Evolutionary conservation across 352 stramenopile genomes (phyloP).

Genomic region (Phytophthora litchii): DNA sequence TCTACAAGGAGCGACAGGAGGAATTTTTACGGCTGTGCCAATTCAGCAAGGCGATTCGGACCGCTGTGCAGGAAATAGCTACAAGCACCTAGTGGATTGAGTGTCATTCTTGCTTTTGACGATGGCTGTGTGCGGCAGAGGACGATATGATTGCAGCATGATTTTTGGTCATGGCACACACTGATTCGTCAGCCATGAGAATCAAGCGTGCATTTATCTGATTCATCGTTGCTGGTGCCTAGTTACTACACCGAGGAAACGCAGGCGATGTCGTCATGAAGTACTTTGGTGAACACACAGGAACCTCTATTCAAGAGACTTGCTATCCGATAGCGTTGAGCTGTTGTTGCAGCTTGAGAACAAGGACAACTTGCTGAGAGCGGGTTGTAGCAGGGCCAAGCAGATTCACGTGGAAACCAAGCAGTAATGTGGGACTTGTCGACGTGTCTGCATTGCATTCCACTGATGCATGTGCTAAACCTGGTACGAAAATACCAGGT

Average conservation of each 20-base stretch:
- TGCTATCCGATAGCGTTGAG: no score
- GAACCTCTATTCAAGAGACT: slow-evolving; percentile 18
- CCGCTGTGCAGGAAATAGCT: slow-evolving; percentile 41
- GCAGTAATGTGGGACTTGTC: slow-evolving; percentile 20
- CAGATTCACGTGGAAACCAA: slow-evolving; percentile 23
- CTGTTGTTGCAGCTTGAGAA: background rate
- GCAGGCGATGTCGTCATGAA: slow-evolving; percentile 14
- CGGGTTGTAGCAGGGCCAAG: background rate
- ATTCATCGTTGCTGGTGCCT: no score
- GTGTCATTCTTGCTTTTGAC: slow-evolving; percentile 7
- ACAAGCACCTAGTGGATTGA: slow-evolving; percentile 4
- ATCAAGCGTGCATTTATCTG: background rate
- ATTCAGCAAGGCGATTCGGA: slow-evolving; percentile 62
- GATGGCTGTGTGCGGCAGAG: slow-evolving; percentile 21
- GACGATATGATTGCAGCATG: slow-evolving; percentile 5
- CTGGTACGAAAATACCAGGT: no score
- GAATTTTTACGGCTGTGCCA: slow-evolving; percentile 54
- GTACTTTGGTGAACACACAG: slow-evolving; percentile 5
- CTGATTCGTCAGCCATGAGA: background rate
- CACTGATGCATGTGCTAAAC: background rate
- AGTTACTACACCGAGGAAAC: background rate
- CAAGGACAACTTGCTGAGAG: slow-evolving; percentile 1
- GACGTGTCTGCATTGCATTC: slow-evolving; percentile 5
- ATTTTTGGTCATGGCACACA: slow-evolving; percentile 12
- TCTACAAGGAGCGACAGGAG: slow-evolving; percentile 53